phyloP scores from a whole-genome alignment of 2,329 filamentous ascomycete genomes.

The Pseudogymnoascus pannorum region DNA sequence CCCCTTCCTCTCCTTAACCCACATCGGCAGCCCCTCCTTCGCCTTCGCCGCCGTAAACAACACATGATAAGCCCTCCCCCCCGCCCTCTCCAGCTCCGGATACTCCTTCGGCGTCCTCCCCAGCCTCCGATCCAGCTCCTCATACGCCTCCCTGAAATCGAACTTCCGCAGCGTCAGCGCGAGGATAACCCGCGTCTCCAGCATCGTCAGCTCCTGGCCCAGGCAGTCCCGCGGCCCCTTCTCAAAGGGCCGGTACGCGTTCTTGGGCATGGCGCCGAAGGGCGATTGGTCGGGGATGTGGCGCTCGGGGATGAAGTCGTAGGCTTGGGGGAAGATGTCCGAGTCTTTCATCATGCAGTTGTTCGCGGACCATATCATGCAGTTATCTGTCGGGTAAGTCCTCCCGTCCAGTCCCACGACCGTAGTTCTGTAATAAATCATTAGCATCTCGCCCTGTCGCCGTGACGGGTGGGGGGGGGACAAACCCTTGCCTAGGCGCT shows the following conservation, averaged over 20 bases:
- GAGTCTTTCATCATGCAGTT: conserved; percentile 1
- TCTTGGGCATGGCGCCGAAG: not conserved
- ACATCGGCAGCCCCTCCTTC: conserved; percentile 20
- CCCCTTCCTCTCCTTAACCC: not conserved
- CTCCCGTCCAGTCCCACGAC: not conserved
- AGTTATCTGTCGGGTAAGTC: conserved; percentile 5
- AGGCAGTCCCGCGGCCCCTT: conserved; percentile 47
- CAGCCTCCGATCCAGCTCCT: conserved; percentile 25
- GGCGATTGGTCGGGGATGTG: conserved; percentile 15
- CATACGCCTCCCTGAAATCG: conserved; percentile 35
- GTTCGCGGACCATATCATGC: conserved; percentile 5
- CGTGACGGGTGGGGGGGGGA: not conserved
- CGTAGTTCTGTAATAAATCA: not conserved
- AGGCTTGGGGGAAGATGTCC: not conserved
- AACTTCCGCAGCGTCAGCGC: conserved; percentile 40
- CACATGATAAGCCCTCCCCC: conserved; percentile 18
- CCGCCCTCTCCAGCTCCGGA: conserved; percentile 15
- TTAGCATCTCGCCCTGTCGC: not conserved
- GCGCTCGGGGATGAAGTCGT: not conserved
- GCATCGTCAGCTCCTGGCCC: conserved; percentile 45
- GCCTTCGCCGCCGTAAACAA: conserved; percentile 20
- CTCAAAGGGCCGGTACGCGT: conserved; percentile 37
- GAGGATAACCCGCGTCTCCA: conserved; percentile 39
- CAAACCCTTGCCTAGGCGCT: not conserved
- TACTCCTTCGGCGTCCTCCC: conserved; percentile 15